Percentiles rank a stretch among this genome's conserved stretches.
These are phyloP conservation scores for Trichophyton simii DNA, from an alignment of 2,329 filamentous ascomycete genomes.

Conservation along the genomic window DNA sequence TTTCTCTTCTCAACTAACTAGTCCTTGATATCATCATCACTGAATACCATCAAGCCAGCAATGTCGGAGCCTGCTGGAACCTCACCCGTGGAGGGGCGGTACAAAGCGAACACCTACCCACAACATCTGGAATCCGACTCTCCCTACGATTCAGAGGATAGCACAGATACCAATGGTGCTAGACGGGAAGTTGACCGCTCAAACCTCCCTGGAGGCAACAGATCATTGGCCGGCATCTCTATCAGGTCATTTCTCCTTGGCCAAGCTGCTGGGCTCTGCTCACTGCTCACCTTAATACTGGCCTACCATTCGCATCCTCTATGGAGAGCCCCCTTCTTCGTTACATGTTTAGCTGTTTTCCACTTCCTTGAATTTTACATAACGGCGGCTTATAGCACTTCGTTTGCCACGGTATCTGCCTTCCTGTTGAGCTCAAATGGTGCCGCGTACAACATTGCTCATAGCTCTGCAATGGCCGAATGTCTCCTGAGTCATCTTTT, in stretches of 20 bases:
- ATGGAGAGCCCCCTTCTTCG: slow-evolving; percentile 47
- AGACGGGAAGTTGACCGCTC: slow-evolving; percentile 8
- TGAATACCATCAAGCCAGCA: not conserved
- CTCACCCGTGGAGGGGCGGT: not conserved
- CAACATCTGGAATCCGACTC: not conserved
- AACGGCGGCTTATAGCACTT: slow-evolving; percentile 72
- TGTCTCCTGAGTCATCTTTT: slow-evolving; percentile 38
- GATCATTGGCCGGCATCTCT: slow-evolving; percentile 35
- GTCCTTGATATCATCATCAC: not conserved
- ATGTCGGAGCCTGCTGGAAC: not conserved
- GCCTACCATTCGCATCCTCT: slow-evolving; percentile 24
- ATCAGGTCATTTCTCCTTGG: slow-evolving; percentile 35
- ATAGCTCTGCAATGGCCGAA: slow-evolving; percentile 61
- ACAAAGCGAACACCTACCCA: not conserved
- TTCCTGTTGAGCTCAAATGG: slow-evolving; percentile 83
- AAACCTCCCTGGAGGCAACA: slow-evolving; percentile 28
- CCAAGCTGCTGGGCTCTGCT: slow-evolving; percentile 27
- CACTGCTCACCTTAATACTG: slow-evolving; percentile 20
- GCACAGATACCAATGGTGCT: not conserved
- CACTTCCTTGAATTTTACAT: slow-evolving; percentile 96
- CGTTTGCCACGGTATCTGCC: slow-evolving; percentile 55
- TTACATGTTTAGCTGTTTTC: slow-evolving; percentile 57
- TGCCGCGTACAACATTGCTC: slow-evolving; percentile 69
- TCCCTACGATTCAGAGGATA: not conserved
- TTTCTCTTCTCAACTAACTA: not conserved